A percentile compares a stretch with the other conserved stretches of the same genome.
phyloP scores from a whole-genome alignment of 2,329 filamentous ascomycete genomes.

The Calonectria leucothoes region DNA sequence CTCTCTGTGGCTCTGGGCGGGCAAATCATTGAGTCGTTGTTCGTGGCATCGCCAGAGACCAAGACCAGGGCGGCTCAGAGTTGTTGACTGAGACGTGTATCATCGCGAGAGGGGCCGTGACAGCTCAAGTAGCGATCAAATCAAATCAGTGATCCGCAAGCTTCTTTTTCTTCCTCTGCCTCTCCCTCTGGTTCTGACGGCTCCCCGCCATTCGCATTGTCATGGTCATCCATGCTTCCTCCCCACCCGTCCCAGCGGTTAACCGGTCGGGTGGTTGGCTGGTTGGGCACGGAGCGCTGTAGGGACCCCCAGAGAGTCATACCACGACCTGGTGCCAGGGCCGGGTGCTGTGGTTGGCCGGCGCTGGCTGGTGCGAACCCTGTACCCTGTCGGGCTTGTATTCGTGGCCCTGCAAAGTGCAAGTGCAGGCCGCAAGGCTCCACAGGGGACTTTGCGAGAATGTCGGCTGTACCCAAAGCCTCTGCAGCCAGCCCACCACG shows the following conservation, averaged over 20 bases:
- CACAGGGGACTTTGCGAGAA: conserved; percentile 12
- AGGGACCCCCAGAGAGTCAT: conserved; percentile 14
- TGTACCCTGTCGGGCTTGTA: conserved; percentile 15
- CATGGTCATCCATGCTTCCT: not conserved
- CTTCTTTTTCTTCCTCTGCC: not conserved
- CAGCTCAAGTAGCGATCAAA: not conserved
- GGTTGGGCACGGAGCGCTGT: conserved; percentile 21
- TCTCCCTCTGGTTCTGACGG: not conserved
- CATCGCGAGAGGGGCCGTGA: not conserved
- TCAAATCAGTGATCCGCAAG: not conserved
- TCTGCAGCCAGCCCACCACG: not conserved
- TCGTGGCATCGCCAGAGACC: not conserved
- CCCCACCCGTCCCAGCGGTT: conserved; percentile 30
- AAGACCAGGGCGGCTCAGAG: not conserved
- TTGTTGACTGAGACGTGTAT: not conserved
- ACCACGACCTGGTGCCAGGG: conserved; percentile 1
- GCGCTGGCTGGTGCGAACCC: not conserved
- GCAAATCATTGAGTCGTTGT: not conserved
- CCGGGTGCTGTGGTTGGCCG: not conserved
- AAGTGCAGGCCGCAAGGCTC: not conserved
- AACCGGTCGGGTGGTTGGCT: conserved; percentile 32
- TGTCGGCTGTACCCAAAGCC: not conserved
- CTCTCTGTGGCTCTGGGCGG: not conserved
- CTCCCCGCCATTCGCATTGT: conserved; percentile 6
- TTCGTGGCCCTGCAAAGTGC: conserved; percentile 10